phyloP scores from a whole-genome alignment of 371 early-diverging fungal genomes.

The Circinella minor region DNA sequence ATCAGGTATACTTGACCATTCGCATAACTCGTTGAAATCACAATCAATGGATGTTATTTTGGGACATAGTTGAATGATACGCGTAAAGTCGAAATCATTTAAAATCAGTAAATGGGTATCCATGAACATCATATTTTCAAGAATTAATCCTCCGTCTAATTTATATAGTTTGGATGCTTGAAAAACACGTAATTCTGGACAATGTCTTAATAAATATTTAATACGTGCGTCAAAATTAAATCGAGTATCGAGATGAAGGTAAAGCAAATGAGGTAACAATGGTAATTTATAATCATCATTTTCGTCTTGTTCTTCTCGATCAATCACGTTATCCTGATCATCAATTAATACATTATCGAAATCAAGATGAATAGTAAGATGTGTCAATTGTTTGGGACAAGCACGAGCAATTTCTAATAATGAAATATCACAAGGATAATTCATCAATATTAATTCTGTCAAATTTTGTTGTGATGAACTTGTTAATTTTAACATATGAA shows the following conservation, averaged over 20 bases:
- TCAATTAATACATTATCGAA: neutral
- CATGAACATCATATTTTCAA: neutral
- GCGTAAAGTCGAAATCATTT: neutral
- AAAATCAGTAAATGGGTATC: neutral
- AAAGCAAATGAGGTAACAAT: neutral
- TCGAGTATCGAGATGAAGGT: neutral
- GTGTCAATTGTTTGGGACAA: neutral
- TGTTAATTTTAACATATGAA: neutral
- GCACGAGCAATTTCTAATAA: neutral
- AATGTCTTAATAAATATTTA: neutral
- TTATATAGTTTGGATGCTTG: neutral
- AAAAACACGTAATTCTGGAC: neutral
- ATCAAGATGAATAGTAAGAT: neutral
- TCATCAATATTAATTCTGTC: neutral
- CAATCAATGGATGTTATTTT: neutral
- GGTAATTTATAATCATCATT: neutral
- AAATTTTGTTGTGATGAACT: neutral
- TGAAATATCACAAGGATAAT: neutral
- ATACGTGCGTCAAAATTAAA: neutral
- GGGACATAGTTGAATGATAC: neutral
- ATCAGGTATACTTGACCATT: neutral
- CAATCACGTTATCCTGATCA: no score
- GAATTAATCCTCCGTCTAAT: neutral
- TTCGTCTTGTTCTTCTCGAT: neutral
- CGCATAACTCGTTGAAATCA: neutral